Conservation (phyloP, 2,329 filamentous ascomycete genomes). For the Aspergillus sp. region DNA sequence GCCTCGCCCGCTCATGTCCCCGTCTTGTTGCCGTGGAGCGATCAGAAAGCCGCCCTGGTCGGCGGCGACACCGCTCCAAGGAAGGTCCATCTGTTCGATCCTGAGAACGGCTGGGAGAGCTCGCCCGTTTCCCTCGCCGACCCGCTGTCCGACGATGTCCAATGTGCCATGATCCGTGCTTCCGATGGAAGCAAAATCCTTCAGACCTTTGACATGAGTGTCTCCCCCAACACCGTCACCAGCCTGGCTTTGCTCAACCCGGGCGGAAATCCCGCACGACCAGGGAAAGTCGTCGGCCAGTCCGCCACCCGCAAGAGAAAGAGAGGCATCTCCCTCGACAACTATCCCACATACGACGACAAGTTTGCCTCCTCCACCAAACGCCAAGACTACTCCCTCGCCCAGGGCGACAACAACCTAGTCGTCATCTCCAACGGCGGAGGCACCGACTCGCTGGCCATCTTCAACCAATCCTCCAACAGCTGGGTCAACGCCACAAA, state of each 20-base stretch:
- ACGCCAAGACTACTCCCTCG: slow-evolving; percentile 70
- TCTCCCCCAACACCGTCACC: slow-evolving; percentile 71
- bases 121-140: slow-evolving; percentile 63
- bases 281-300: slow-evolving; percentile 39
- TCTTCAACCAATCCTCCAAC: slow-evolving; percentile 77
- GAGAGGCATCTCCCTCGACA: slow-evolving; percentile 56
- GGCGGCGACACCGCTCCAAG: slow-evolving; percentile 68
- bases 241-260: slow-evolving; percentile 66
- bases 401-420: slow-evolving; percentile 62
- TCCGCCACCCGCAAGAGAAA: slow-evolving; percentile 46
- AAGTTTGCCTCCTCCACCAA: slow-evolving; percentile 66
- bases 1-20: slow-evolving; percentile 67
- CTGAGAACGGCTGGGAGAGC: slow-evolving; percentile 62
- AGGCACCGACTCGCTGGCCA: slow-evolving; percentile 63
- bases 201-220: slow-evolving; percentile 72
- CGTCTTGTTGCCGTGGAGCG: slow-evolving; percentile 72
- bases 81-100: slow-evolving; percentile 70
- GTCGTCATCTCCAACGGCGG: slow-evolving; percentile 79
- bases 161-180: slow-evolving; percentile 66
- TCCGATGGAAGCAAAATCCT: slow-evolving; percentile 76
- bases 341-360: slow-evolving; percentile 78
- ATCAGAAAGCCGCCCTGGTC: slow-evolving; percentile 68
- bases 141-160: slow-evolving; percentile 60
- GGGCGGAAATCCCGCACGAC: slow-evolving; percentile 52
- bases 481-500: slow-evolving; percentile 72